These are phyloP conservation scores for Melampsora abietis-canadensis DNA, from an alignment of 1,284 basidiomycete species.

Conservation along the genomic window DNA sequence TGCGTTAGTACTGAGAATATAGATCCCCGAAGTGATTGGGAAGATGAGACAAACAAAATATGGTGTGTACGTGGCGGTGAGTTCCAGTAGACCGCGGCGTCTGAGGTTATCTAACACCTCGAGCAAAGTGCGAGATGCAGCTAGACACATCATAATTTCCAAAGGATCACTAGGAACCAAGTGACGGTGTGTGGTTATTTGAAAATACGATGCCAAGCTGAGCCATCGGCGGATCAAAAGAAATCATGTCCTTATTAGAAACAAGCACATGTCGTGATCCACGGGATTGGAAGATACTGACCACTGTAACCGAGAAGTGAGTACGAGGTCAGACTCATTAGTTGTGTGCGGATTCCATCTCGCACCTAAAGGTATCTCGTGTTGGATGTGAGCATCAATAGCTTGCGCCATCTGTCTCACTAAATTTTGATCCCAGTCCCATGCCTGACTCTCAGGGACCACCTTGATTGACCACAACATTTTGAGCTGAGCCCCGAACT, in stretches of 20 bases:
- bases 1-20: neutral
- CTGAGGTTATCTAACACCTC: constrained; percentile 25
- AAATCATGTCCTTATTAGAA: no score
- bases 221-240: neutral
- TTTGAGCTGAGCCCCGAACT: constrained; percentile 1
- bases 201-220: constrained; percentile 3
- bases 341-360: constrained; percentile 3
- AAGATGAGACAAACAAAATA: constrained; percentile 1
- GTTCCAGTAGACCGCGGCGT: neutral
- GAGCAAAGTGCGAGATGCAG: neutral
- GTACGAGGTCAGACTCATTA: neutral
- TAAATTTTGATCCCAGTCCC: neutral
- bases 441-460: neutral
- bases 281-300: neutral
- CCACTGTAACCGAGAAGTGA: neutral
- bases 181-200: constrained; percentile 13
- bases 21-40: neutral
- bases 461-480: neutral
- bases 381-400: neutral
- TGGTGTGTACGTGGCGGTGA: constrained; percentile 8
- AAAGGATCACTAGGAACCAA: constrained; percentile 6
- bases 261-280: no score
- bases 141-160: constrained; percentile 13
- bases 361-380: neutral
- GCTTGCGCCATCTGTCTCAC: neutral